Conservation (phyloP, 306 rosid species). For the Ochetophila trinervis region DNA sequence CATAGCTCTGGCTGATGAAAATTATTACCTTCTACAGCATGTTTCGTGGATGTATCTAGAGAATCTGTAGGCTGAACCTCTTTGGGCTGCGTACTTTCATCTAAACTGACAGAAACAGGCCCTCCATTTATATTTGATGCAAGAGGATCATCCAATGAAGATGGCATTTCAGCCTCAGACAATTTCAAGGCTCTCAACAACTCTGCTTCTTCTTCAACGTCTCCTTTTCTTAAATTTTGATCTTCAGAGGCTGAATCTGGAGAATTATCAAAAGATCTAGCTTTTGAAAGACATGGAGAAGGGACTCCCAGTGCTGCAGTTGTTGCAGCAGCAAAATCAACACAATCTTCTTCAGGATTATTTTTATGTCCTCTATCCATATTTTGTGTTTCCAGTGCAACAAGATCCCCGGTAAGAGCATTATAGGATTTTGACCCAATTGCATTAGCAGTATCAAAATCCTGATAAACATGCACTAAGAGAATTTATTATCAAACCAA, state of each 20-base stretch:
- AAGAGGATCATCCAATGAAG: slow-evolving; percentile 38
- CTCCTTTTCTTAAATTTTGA: slow-evolving; percentile 61
- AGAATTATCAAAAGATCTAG: slow-evolving; percentile 76
- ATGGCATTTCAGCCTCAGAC: slow-evolving; percentile 47
- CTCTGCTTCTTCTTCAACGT: slow-evolving; percentile 85
- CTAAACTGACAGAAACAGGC: slow-evolving; percentile 33
- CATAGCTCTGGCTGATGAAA: slow-evolving; percentile 37
- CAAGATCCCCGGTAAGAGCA: slow-evolving; percentile 88
- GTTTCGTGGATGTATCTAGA: slow-evolving; percentile 41
- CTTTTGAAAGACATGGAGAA: slow-evolving; percentile 80
- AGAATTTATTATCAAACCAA: slow-evolving; percentile 28
- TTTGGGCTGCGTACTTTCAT: slow-evolving; percentile 25
- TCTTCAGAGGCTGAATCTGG: slow-evolving; percentile 53
- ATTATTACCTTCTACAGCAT: slow-evolving; percentile 33
- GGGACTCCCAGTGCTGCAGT: slow-evolving; percentile 96
- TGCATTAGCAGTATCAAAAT: slow-evolving; percentile 62
- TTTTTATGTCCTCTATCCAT: slow-evolving; percentile 40
- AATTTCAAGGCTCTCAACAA: slow-evolving; percentile 63
- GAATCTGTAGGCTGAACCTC: slow-evolving; percentile 35
- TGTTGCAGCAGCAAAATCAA: slow-evolving; percentile 98
- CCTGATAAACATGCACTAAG: slow-evolving; percentile 49
- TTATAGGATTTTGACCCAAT: slow-evolving; percentile 89
- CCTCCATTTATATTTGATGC: slow-evolving; percentile 26
- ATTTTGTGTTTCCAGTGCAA: slow-evolving; percentile 74
- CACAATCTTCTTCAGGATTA: slow-evolving; percentile 71